These are phyloP conservation scores for Hypoxylon trugodes DNA, from an alignment of 495 filamentous ascomycete species.

Conservation along the genomic window DNA sequence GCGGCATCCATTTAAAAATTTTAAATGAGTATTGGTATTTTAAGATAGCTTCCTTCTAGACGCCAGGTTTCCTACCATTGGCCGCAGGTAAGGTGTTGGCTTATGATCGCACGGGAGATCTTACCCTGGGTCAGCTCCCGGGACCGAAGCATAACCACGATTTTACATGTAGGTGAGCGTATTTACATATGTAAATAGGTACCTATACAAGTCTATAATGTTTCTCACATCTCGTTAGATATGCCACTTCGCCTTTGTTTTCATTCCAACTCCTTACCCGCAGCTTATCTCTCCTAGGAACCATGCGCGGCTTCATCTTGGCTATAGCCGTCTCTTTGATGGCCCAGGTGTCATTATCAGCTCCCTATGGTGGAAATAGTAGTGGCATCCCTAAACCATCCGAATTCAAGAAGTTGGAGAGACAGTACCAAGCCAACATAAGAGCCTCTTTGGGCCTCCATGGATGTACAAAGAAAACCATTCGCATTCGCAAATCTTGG, in stretches of 20 bases:
- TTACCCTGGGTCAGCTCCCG: neutral
- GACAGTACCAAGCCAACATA: constrained; percentile 11
- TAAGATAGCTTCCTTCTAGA: neutral
- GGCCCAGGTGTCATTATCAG: neutral
- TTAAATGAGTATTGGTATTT: neutral
- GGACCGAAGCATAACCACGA: neutral
- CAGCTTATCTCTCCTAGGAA: neutral
- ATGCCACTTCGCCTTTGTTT: neutral
- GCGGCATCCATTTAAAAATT: neutral
- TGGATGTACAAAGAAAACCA: constrained; percentile 56
- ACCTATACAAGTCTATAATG: neutral
- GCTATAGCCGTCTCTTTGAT: neutral
- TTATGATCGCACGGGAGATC: neutral
- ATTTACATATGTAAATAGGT: neutral
- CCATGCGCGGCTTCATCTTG: constrained; percentile 6
- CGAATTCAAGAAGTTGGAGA: constrained; percentile 14
- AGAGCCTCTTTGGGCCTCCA: constrained; percentile 4
- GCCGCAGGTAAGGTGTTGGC: neutral
- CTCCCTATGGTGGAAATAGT: constrained; percentile 3
- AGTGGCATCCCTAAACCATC: constrained; percentile 18
- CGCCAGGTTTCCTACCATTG: neutral
- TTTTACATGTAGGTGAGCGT: no score
- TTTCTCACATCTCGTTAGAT: no score
- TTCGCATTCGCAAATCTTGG: constrained; percentile 58
- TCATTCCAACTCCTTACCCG: neutral